Evolutionary conservation across 495 filamentous ascomycete genomes (phyloP), one percentile per base, ranked within the genome.

Genomic region (Aspergillus nanangensis): DNA sequence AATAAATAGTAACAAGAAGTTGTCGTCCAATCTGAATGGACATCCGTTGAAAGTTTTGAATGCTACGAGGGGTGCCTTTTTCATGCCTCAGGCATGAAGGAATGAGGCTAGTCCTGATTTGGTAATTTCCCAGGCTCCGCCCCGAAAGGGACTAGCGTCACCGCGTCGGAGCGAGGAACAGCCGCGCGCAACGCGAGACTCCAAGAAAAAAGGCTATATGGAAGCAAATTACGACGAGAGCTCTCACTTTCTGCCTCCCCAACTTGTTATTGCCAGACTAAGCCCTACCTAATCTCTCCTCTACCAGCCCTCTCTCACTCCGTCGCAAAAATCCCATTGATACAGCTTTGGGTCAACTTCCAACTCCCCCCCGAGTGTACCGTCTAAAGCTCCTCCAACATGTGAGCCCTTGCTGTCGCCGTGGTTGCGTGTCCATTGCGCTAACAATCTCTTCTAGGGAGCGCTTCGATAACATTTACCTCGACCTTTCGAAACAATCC

Each of bases 401-500:
- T 73, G 70, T 73, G 55, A 60, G 66, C 48, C 47, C 23, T 40
- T 42, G 37, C 19, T 20, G 11, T 44, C 13, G 25, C n/a, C 35
- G 40, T 34, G 32, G 24, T 43, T 29, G 32, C 38, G 19, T 38
- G 36, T 38, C 48, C 22, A 45, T 21, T 29, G 31, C 20, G 38
- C 66, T 72, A 43, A 72, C 45, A 14, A 36, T 41, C n/a, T 41
- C 13, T 47, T 21, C 13, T 37, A 86, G 80, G 82, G 93, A 98
- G 80, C 89, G 81, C 61, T 99, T 99, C 61, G 90, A 97, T 58
- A 88, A 87, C 60, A 95, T 96, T 70, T 87, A 93, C 66, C 79
- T 99, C 47, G 91, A 99, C 65, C 75, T 99, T 21, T 96, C 90
- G 38, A 89, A 87, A 61, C 83, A 89, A 57, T 75, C 81, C 11